Conservation (phyloP, 176 grass and related monocot species). For the Luzula sylvatica region DNA sequence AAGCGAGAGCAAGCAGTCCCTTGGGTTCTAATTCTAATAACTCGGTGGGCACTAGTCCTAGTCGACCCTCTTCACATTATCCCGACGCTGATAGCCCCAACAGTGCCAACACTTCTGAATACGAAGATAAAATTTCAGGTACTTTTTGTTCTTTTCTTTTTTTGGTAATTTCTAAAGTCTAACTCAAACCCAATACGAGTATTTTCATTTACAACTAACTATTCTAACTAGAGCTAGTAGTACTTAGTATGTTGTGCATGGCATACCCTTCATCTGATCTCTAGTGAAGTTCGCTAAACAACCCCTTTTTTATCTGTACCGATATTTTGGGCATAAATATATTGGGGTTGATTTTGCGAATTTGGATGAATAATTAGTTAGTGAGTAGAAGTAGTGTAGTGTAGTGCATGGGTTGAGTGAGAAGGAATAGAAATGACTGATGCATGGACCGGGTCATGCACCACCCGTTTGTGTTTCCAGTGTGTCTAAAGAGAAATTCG, state of each 20-base stretch:
- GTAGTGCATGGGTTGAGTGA: background rate
- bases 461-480: constrained; percentile 39
- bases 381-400: constrained; percentile 14
- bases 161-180: too few species aligned
- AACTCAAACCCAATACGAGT: too few species aligned
- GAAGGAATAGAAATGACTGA: constrained; percentile 28
- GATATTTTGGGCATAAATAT: too few species aligned
- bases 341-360: too few species aligned
- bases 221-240: too few species aligned
- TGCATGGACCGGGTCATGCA: constrained; percentile 46
- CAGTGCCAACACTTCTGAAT: constrained; percentile 89
- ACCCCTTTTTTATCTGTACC: too few species aligned
- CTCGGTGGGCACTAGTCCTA: constrained; percentile 63
- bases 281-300: too few species aligned
- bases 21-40: constrained; percentile 47
- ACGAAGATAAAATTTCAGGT: constrained; percentile 99
- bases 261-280: too few species aligned
- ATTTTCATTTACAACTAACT: too few species aligned
- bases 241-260: constrained; percentile 23
- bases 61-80: constrained; percentile 66
- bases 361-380: background rate
- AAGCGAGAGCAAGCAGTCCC: constrained; percentile 60
- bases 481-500: constrained; percentile 91
- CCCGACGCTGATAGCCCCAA: constrained; percentile 82
- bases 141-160: constrained; percentile 27